phyloP scores from a whole-genome alignment of 2,329 filamentous ascomycete species.

The Stenocarpella maydis region DNA sequence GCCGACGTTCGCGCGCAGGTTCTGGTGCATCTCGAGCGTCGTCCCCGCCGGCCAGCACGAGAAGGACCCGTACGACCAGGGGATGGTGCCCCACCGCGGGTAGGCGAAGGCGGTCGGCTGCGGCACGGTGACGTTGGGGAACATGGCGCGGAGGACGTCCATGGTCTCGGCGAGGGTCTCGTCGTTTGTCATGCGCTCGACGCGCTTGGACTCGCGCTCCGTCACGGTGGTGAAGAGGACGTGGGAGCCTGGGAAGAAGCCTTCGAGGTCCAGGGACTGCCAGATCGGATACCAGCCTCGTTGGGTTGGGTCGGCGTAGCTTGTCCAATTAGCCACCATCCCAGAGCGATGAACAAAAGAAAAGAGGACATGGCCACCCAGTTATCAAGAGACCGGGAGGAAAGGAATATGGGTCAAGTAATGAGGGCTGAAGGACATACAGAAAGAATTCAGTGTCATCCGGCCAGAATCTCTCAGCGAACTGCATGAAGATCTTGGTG shows the following conservation, averaged over 20 bases:
- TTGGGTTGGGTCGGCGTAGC: slow-evolving; percentile 5
- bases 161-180: neutral
- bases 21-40: slow-evolving; percentile 19
- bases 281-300: slow-evolving; percentile 10
- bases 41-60: neutral
- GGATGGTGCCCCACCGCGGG: neutral
- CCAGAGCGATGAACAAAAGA: no score
- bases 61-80: neutral
- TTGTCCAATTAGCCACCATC: neutral
- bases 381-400: no score
- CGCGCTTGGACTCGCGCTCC: neutral
- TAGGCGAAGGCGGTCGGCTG: neutral
- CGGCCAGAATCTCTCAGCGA: neutral
- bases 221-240: slow-evolving; percentile 1
- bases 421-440: neutral
- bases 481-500: slow-evolving; percentile 13
- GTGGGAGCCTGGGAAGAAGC: slow-evolving; percentile 6
- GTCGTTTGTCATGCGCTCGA: slow-evolving; percentile 8
- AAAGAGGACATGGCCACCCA: no score
- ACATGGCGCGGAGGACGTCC: slow-evolving; percentile 10
- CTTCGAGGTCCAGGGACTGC: slow-evolving; percentile 8
- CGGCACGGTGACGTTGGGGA: neutral
- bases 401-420: neutral
- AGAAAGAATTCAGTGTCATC: slow-evolving; percentile 12
- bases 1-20: neutral